Evolutionary conservation across 768 basidiomycete genomes (phyloP).

Genomic region (Ephemerocybe angulata): DNA sequence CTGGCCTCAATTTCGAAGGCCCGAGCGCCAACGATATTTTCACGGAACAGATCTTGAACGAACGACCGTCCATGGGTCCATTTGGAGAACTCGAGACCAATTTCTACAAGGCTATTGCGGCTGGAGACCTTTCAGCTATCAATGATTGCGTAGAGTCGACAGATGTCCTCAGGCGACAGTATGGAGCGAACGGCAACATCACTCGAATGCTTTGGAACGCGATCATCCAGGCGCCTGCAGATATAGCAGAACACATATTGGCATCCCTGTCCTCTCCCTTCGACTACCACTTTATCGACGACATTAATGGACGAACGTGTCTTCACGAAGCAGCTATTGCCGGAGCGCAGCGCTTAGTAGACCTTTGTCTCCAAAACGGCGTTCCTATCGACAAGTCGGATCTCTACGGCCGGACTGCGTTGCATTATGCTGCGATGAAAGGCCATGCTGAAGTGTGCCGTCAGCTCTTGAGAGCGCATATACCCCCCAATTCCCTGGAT

Average conservation of each 20-base stretch:
- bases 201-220: conserved; percentile 95
- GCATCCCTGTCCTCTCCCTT: conserved; percentile 64
- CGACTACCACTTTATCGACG: conserved; percentile 90
- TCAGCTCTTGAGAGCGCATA: conserved; percentile 64
- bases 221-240: conserved; percentile 71
- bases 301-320: conserved; percentile 93
- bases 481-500: conserved; percentile 70
- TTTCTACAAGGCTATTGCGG: conserved; percentile 71
- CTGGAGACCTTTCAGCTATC: conserved; percentile 56
- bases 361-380: conserved; percentile 72
- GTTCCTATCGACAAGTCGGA: conserved; percentile 74
- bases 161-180: conserved; percentile 58
- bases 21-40: conserved; percentile 73
- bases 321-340: conserved; percentile 91
- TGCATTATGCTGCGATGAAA: conserved; percentile 96
- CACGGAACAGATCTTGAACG: conserved; percentile 64
- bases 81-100: conserved; percentile 88
- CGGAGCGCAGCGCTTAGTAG: conserved; percentile 72
- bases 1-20: conserved; percentile 75
- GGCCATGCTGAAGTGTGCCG: conserved; percentile 76
- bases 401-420: conserved; percentile 86
- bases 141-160: conserved; percentile 69
- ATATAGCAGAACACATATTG: conserved; percentile 73
- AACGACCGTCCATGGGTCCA: conserved; percentile 62
- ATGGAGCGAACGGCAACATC: conserved; percentile 62